These are phyloP conservation scores for Thielaviopsis euricoi DNA, from an alignment of 2,329 filamentous ascomycete species.

Conservation along the genomic window DNA sequence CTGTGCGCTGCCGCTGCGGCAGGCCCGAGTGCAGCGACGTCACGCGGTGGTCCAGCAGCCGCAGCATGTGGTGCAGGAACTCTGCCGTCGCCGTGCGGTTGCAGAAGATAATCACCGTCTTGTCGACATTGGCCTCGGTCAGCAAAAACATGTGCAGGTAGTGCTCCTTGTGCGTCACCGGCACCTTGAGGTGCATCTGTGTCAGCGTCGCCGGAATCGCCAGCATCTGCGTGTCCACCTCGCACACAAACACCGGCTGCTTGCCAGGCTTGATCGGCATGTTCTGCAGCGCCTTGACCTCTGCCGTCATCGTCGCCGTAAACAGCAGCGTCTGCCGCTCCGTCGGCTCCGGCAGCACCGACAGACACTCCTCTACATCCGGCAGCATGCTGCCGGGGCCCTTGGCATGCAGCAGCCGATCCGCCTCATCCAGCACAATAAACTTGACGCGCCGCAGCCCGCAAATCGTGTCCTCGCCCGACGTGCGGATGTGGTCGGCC, in stretches of 20 bases:
- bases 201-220: slow-evolving; percentile 66
- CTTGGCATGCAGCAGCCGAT: slow-evolving; percentile 62
- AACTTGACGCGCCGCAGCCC: slow-evolving; percentile 65
- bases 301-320: slow-evolving; percentile 85
- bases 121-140: slow-evolving; percentile 58
- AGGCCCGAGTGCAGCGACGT: slow-evolving; percentile 82
- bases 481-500: slow-evolving; percentile 83
- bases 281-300: slow-evolving; percentile 74
- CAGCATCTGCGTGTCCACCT: slow-evolving; percentile 60
- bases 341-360: slow-evolving; percentile 57
- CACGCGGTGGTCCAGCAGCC: slow-evolving; percentile 73
- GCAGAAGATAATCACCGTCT: slow-evolving; percentile 81
- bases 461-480: slow-evolving; percentile 76
- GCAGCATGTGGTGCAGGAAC: slow-evolving; percentile 73
- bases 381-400: slow-evolving; percentile 79
- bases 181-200: slow-evolving; percentile 76
- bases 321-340: slow-evolving; percentile 89
- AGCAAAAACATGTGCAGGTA: slow-evolving; percentile 81
- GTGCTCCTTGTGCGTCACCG: slow-evolving; percentile 84
- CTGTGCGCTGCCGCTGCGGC: slow-evolving; percentile 65
- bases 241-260: slow-evolving; percentile 71
- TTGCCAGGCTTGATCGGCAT: slow-evolving; percentile 53
- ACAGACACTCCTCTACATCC: slow-evolving; percentile 78
- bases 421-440: slow-evolving; percentile 90
- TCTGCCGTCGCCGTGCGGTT: slow-evolving; percentile 83